Percentiles rank a stretch among this genome's conserved stretches.
Evolutionary conservation across 2,329 filamentous ascomycete genomes (phyloP).

Genomic region (Cladosporium austrohemisphaericum): DNA sequence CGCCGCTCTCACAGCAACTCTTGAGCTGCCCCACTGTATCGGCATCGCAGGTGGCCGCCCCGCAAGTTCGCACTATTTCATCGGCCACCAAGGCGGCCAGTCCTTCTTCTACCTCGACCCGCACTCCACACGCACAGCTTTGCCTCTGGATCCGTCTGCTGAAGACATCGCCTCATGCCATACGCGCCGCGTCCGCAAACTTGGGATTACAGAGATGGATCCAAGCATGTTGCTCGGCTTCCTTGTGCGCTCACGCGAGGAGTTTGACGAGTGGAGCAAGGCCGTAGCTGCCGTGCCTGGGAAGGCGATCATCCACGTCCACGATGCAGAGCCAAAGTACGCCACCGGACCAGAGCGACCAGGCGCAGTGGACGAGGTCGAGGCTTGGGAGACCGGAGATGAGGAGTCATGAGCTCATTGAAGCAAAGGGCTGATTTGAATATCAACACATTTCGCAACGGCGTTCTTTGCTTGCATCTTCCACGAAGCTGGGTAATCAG

Average conservation of each 20-base stretch:
- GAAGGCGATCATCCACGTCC: conserved; percentile 76
- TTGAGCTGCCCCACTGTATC: conserved; percentile 89
- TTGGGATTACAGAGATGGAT: conserved; percentile 90
- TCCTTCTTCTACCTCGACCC: conserved; percentile 94
- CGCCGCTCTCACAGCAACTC: conserved; percentile 78
- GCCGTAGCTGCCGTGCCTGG: conserved; percentile 42
- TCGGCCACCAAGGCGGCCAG: conserved; percentile 64
- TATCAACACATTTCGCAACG: too few species aligned
- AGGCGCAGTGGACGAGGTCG: conserved; percentile 82
- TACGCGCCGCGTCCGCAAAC: conserved; percentile 74
- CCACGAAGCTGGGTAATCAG: too few species aligned
- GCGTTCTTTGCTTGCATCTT: too few species aligned
- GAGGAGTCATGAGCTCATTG: conserved; percentile 20
- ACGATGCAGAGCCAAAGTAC: conserved; percentile 61
- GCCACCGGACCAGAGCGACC: conserved; percentile 56
- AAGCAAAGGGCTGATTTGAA: too few species aligned
- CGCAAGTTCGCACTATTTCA: conserved; percentile 78
- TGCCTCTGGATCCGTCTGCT: conserved; percentile 57
- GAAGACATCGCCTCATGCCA: conserved; percentile 83
- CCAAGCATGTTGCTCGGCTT: conserved; percentile 97
- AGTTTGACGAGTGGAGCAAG: conserved; percentile 79
- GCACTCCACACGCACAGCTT: conserved; percentile 73
- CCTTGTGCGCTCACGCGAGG: conserved; percentile 73
- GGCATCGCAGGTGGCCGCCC: conserved; percentile 94
- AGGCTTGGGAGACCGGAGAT: conserved; percentile 65